A percentile compares a stretch with the other conserved stretches of the same genome.
Evolutionary conservation across 2,329 filamentous ascomycete species (phyloP).

Genomic region (Ceratocystis ficicola): DNA sequence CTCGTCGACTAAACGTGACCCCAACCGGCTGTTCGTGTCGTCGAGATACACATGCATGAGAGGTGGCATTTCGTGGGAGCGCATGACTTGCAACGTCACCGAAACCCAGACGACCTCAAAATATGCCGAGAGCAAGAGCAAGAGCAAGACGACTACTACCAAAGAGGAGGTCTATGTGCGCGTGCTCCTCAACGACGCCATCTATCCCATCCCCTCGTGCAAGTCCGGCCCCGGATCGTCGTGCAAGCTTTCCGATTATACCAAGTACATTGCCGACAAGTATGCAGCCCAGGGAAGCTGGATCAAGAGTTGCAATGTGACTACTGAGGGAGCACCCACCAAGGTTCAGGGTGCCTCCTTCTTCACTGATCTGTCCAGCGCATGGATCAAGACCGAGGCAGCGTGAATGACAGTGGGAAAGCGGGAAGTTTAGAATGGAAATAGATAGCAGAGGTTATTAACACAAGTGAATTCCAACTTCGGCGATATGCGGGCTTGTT

Average conservation of each 20-base stretch:
- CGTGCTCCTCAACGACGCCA: conserved; percentile 49
- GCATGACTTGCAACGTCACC: conserved; percentile 39
- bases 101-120: conserved; percentile 9
- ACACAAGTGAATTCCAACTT: neutral
- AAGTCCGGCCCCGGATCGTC: conserved; percentile 43
- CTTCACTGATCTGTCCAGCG: conserved; percentile 35
- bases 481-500: neutral
- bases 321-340: conserved; percentile 31
- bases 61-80: conserved; percentile 53
- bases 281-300: conserved; percentile 39
- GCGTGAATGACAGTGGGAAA: neutral
- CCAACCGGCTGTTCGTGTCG: conserved; percentile 41
- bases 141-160: conserved; percentile 9
- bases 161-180: conserved; percentile 39
- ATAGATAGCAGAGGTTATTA: neutral
- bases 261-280: conserved; percentile 35
- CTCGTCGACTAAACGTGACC: conserved; percentile 35
- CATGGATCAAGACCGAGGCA: conserved; percentile 28
- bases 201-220: conserved; percentile 48
- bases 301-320: conserved; percentile 38
- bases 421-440: neutral
- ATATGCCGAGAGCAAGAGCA: conserved; percentile 19
- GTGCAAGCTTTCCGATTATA: conserved; percentile 39
- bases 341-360: conserved; percentile 38
- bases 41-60: conserved; percentile 50